Base-by-base conservation (phyloP, 2,329 filamentous ascomycete species). In the Fusarium hainanense region DNA sequence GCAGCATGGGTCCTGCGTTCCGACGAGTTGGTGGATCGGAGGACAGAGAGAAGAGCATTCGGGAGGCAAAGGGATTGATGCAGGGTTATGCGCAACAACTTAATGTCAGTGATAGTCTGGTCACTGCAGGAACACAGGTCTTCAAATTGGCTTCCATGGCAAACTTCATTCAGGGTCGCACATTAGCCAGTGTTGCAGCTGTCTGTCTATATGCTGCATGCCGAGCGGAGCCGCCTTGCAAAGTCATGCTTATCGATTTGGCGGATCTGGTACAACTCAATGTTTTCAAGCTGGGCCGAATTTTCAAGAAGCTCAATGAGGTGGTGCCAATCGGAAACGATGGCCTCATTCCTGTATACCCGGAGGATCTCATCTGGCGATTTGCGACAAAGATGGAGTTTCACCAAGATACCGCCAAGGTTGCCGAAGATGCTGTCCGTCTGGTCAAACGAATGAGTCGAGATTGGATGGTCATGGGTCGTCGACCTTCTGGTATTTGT, bases 381-480 rank as follows among this genome's bases (percentile, higher is more conserved):
- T 98, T 97, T 77, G 94, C 94, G 54, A 90, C 90, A 63, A 94
- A 95, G 78, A 90, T 99, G 54, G 95, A 99, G 77, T 99, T 99
- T 75, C 93, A 91, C 55, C 85, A 90, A 40, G 88, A 91, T 69
- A 94, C 92, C 18, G 90, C 92, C 77, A 92, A 92, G 72, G 94
- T 99, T 16, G 94, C 94, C 43, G 89, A 92, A 72, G 94, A 98
- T 75, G 96, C 96, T 9, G 90, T 94, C 58, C 90, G 92, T 57
- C 91, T 99, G 54, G 90, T 97, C 58, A 90, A 92, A 78, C 91
- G 96, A 66, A 98, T 99, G 96, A 94, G 93, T 70, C 87, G 93
- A 56, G 96, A 99, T 81, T 98, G 96, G 94, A 98, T 99, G 89
- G 91, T 94, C 48, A 93, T 94, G 77, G 96, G 96, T 74, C 92